Evolutionary conservation across 1,284 basidiomycete genomes (phyloP).

Genomic region (Sporisorium exsertum): DNA sequence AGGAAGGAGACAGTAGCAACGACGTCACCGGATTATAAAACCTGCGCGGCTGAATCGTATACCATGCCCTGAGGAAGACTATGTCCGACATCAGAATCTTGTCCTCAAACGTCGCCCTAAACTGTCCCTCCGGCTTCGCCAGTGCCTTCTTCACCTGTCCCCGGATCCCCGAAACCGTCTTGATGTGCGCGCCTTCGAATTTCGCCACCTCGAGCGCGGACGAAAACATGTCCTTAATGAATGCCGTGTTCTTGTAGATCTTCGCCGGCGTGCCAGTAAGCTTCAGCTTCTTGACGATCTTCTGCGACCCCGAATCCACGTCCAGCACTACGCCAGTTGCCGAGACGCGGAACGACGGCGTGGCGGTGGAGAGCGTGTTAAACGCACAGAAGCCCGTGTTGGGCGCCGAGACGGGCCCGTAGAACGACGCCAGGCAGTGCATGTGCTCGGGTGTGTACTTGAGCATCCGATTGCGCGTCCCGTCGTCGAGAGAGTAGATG

Average conservation of each 20-base stretch:
- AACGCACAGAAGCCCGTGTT: conserved; percentile 97
- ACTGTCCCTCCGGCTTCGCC: conserved; percentile 91
- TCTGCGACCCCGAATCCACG: conserved; percentile 78
- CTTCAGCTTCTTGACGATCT: conserved; percentile 99
- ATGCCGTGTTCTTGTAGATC: conserved; percentile 99
- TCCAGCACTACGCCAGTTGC: conserved; percentile 96
- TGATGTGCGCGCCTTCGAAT: conserved; percentile 95
- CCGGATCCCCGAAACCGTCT: conserved; percentile 93
- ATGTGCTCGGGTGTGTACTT: conserved; percentile 99
- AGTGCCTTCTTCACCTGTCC: conserved; percentile 97
- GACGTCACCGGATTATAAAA: conserved; percentile 98
- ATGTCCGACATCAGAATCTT: conserved; percentile 97
- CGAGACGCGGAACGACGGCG: conserved; percentile 84
- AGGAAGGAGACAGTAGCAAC: conserved; percentile 73
- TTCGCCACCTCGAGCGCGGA: conserved; percentile 94
- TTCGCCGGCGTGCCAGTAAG: conserved; percentile 93
- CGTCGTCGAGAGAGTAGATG: conserved; percentile 93
- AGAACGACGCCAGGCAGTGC: conserved; percentile 96
- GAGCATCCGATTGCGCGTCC: conserved; percentile 89
- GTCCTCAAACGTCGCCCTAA: conserved; percentile 97
- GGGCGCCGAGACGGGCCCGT: conserved; percentile 60
- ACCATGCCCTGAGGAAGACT: conserved; percentile 96
- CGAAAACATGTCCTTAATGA: conserved; percentile 97
- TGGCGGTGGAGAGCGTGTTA: conserved; percentile 80
- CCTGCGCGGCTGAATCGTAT: conserved; percentile 90